Percentiles rank a stretch among this genome's conserved stretches.
These are phyloP conservation scores for Cenchrus fungigraminus DNA, from an alignment of 176 grass and related monocot species.

Conservation along the genomic window DNA sequence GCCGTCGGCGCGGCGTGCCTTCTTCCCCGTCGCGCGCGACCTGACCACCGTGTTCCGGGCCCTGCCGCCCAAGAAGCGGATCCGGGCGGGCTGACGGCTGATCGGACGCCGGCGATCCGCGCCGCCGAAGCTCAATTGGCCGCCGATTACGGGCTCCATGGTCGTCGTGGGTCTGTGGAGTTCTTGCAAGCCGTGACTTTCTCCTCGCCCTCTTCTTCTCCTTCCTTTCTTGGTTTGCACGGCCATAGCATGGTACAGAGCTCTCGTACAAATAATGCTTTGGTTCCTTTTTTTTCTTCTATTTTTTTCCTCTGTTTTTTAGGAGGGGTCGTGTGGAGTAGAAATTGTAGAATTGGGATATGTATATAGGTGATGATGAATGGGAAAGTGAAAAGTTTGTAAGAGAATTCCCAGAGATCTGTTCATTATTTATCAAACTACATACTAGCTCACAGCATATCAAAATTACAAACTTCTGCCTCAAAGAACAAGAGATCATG, in stretches of 20 bases:
- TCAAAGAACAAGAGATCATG: background rate
- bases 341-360: conserved; percentile 50
- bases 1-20: conserved; percentile 19
- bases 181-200: background rate
- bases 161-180: conserved; percentile 26
- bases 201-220: background rate
- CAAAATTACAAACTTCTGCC: background rate
- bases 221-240: conserved; percentile 25
- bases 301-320: background rate
- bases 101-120: background rate
- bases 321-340: conserved; percentile 31
- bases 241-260: conserved; percentile 35
- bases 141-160: conserved; percentile 17
- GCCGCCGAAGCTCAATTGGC: background rate
- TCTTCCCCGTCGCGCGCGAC: conserved; percentile 58
- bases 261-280: conserved; percentile 52
- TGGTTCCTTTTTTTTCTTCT: conserved; percentile 2
- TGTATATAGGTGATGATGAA: conserved; percentile 31
- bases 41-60: conserved; percentile 56
- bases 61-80: conserved; percentile 69
- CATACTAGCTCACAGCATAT: conserved; percentile 18
- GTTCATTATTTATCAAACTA: conserved; percentile 8
- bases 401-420: conserved; percentile 51
- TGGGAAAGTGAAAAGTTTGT: conserved; percentile 16
- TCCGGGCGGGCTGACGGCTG: conserved; percentile 40